Evolutionary conservation across 2,329 filamentous ascomycete species (phyloP).

Genomic region (Eutypa lata): DNA sequence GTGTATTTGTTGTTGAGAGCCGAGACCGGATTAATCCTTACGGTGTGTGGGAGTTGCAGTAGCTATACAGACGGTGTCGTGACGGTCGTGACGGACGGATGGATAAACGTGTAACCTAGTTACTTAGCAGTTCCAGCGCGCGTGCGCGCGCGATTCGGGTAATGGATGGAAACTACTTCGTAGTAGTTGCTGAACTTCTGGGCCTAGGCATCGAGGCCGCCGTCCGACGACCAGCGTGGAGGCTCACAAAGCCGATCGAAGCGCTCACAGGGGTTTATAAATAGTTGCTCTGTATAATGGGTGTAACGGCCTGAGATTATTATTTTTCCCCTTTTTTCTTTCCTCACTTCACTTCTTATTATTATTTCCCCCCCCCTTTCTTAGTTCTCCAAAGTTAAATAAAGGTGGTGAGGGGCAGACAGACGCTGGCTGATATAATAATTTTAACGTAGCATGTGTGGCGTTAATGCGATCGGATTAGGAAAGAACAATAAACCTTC

Average conservation of each 20-base stretch:
- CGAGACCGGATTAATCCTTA: no score
- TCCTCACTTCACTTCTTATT: background rate
- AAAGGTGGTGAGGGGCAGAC: background rate
- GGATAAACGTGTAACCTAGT: no score
- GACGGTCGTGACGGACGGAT: no score
- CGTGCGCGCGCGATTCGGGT: no score
- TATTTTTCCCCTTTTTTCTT: background rate
- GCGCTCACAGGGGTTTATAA: background rate
- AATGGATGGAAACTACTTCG: background rate
- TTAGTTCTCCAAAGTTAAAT: background rate
- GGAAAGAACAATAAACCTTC: no score
- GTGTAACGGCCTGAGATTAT: background rate
- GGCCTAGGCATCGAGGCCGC: background rate
- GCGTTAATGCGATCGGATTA: no score
- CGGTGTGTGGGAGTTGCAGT: no score
- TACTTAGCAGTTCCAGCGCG: background rate
- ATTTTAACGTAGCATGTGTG: no score
- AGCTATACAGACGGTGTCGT: no score
- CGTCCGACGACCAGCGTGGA: background rate
- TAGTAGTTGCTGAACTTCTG: background rate
- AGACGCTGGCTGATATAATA: no score
- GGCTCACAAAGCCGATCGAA: background rate
- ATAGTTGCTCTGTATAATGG: background rate
- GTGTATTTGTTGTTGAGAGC: no score
- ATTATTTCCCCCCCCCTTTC: no score